Percentiles rank a stretch among this genome's conserved stretches.
These are phyloP conservation scores for Xylaria acuta DNA, from an alignment of 495 filamentous ascomycete species.

Conservation along the genomic window DNA sequence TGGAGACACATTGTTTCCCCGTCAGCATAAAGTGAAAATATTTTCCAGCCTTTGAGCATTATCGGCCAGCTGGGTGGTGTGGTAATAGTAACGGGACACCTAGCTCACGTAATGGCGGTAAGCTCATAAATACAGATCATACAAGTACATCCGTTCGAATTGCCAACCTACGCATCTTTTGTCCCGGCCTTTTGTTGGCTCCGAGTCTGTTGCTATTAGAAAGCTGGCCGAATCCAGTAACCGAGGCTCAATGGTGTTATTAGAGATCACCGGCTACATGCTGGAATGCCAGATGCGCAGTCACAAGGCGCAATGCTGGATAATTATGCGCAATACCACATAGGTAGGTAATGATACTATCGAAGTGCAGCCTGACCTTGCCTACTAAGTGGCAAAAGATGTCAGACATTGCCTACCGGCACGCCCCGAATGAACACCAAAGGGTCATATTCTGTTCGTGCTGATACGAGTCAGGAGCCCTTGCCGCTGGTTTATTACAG, in stretches of 20 bases:
- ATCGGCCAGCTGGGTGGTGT: neutral
- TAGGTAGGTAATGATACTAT: too few species aligned
- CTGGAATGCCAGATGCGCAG: neutral
- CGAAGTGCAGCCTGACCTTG: neutral
- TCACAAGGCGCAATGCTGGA: neutral
- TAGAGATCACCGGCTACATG: neutral
- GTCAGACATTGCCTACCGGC: neutral
- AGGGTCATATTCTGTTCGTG: neutral
- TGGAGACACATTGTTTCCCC: slow-evolving; percentile 1
- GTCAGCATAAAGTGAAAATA: slow-evolving; percentile 11
- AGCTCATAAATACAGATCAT: neutral
- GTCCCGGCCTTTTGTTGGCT: neutral
- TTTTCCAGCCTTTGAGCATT: neutral
- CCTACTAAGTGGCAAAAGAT: neutral
- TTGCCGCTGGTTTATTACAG: slow-evolving; percentile 25
- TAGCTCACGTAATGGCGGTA: neutral
- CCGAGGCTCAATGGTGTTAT: neutral
- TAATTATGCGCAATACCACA: neutral
- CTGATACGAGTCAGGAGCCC: slow-evolving; percentile 17
- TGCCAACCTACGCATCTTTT: neutral
- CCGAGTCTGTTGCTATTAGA: neutral
- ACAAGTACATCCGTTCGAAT: neutral
- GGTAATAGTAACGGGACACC: neutral
- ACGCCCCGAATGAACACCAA: neutral
- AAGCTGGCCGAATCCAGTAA: neutral